phyloP scores from a whole-genome alignment of 2,329 filamentous ascomycete genomes.

The Helotiales sp. region DNA sequence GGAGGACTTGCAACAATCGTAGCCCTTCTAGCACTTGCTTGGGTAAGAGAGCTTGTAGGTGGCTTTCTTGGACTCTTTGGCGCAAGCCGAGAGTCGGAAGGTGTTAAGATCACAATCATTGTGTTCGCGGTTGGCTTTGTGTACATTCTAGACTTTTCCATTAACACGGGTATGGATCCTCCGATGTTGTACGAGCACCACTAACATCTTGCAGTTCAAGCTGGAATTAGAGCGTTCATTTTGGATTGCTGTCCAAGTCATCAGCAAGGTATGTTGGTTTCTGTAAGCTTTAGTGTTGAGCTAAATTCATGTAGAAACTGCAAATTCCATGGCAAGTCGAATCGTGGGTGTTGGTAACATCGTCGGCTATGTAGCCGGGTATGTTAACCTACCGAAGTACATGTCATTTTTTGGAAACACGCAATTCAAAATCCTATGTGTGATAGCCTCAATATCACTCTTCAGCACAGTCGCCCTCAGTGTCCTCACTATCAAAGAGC shows the following conservation, averaged over 20 bases:
- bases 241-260: constrained; percentile 91
- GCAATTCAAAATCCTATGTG: constrained; percentile 92
- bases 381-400: constrained; percentile 74
- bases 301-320: constrained; percentile 52
- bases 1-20: constrained; percentile 70
- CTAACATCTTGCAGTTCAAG: constrained; percentile 67
- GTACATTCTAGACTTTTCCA: constrained; percentile 90
- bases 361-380: constrained; percentile 85
- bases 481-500: constrained; percentile 71
- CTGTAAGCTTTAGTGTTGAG: not conserved
- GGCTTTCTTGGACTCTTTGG: constrained; percentile 73
- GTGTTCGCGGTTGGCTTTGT: constrained; percentile 83
- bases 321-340: constrained; percentile 92
- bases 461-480: constrained; percentile 72
- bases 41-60: constrained; percentile 74
- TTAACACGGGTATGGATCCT: constrained; percentile 75
- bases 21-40: constrained; percentile 72
- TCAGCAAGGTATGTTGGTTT: constrained; percentile 67
- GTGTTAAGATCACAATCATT: constrained; percentile 70
- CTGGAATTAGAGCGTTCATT: constrained; percentile 88
- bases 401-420: constrained; percentile 82
- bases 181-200: not conserved
- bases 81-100: constrained; percentile 65
- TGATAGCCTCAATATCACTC: constrained; percentile 79
- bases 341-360: constrained; percentile 90